Percentiles rank a stretch among this genome's conserved stretches.
Evolutionary conservation across 2,329 filamentous ascomycete species (phyloP).

Genomic region (Xylaria sp.): DNA sequence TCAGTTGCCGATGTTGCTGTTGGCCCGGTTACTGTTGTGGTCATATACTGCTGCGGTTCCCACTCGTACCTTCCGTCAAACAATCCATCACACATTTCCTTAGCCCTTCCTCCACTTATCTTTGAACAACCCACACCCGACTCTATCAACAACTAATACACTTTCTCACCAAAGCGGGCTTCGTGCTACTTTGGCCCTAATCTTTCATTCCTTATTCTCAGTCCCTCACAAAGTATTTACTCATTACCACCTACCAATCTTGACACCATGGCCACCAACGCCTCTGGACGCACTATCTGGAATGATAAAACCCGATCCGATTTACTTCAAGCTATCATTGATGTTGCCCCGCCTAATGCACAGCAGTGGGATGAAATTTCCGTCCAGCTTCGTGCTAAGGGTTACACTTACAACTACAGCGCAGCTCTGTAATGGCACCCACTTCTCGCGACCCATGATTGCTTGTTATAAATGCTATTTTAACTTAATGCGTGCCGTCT

Average conservation of each 20-base stretch:
- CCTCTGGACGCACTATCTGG: conserved; percentile 41
- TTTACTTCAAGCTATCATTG: conserved; percentile 54
- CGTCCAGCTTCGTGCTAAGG: conserved; percentile 49
- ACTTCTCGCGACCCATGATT: neutral
- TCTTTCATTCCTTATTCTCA: neutral
- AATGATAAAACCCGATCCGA: conserved; percentile 53
- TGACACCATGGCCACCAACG: conserved; percentile 21
- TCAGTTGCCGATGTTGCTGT: too few relatives aligned
- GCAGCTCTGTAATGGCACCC: conserved; percentile 55
- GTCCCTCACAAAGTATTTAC: neutral
- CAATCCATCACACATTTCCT: neutral
- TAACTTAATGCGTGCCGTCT: conserved; percentile 15
- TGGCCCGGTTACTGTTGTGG: neutral
- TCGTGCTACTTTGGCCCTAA: neutral
- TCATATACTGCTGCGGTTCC: neutral
- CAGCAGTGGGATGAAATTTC: conserved; percentile 51
- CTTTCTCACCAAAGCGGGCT: neutral
- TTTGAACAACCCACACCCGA: too few relatives aligned
- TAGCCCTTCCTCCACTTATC: neutral
- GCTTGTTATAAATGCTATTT: neutral
- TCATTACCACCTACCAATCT: neutral
- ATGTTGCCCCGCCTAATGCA: conserved; percentile 52
- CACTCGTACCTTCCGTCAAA: neutral
- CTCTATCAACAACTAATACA: neutral
- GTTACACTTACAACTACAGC: conserved; percentile 54